phyloP scores from a whole-genome alignment of 2,329 filamentous ascomycete species.

The Cytospora piceicola region DNA sequence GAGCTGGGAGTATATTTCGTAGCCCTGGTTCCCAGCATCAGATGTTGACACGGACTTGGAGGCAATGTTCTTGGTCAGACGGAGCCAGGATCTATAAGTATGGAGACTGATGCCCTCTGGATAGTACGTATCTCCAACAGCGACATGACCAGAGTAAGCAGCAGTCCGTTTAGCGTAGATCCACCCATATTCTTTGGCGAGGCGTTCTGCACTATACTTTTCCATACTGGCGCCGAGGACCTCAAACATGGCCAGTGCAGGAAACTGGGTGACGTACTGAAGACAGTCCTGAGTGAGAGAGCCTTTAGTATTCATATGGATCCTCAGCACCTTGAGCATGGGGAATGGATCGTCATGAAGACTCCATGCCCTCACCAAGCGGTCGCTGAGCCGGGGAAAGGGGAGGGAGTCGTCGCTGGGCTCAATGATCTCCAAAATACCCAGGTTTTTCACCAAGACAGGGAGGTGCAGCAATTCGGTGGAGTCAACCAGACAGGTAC shows the following conservation, averaged over 20 bases:
- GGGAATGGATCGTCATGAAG: slow-evolving; percentile 16
- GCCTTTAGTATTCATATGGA: slow-evolving; percentile 1
- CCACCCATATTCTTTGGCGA: slow-evolving; percentile 18
- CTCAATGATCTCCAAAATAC: slow-evolving; percentile 25
- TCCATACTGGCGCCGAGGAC: neutral
- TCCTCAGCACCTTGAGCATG: slow-evolving; percentile 10
- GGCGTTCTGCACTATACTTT: neutral
- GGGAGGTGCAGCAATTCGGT: slow-evolving; percentile 23
- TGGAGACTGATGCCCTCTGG: neutral
- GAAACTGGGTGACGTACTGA: slow-evolving; percentile 20
- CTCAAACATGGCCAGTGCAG: slow-evolving; percentile 16
- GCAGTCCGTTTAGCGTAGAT: neutral
- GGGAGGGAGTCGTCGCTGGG: neutral
- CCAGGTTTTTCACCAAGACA: slow-evolving; percentile 20
- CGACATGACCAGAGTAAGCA: neutral
- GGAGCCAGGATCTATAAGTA: neutral
- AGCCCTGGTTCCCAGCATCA: neutral
- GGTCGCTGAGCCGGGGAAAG: slow-evolving; percentile 21
- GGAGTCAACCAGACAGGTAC: slow-evolving; percentile 12
- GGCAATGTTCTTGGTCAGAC: neutral
- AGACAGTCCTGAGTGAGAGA: slow-evolving; percentile 13
- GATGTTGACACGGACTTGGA: neutral
- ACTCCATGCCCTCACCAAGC: slow-evolving; percentile 19
- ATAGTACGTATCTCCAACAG: neutral
- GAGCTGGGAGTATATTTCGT: slow-evolving; percentile 6